These are phyloP conservation scores for Athelia psychrophila DNA, from an alignment of 1,284 basidiomycete species.

Conservation along the genomic window DNA sequence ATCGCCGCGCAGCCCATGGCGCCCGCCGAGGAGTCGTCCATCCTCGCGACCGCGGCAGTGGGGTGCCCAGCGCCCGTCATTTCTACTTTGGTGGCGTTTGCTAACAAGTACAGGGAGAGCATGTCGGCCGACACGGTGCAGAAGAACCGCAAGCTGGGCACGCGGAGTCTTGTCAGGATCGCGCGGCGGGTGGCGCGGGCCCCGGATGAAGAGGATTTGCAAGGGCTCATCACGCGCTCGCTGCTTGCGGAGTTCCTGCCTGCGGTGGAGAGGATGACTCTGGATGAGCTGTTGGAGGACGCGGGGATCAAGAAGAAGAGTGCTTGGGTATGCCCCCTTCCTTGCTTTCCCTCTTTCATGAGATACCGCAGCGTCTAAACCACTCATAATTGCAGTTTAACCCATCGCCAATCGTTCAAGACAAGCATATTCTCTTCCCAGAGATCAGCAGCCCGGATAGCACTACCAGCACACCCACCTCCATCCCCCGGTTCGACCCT, in stretches of 20 bases:
- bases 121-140: slow-evolving; percentile 52
- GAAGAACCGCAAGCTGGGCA: slow-evolving; percentile 62
- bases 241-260: slow-evolving; percentile 63
- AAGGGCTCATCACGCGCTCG: slow-evolving; percentile 43
- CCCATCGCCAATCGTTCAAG: slow-evolving; percentile 39
- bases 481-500: slow-evolving; percentile 47
- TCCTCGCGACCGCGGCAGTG: slow-evolving; percentile 36
- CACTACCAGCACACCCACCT: slow-evolving; percentile 27
- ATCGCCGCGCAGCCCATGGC: slow-evolving; percentile 59
- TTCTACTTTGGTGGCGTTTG: slow-evolving; percentile 42
- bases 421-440: slow-evolving; percentile 43
- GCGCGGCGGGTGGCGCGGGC: slow-evolving; percentile 44
- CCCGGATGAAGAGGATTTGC: slow-evolving; percentile 42
- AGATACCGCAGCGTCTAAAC: neutral
- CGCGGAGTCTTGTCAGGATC: slow-evolving; percentile 55
- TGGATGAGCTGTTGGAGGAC: slow-evolving; percentile 51
- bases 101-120: slow-evolving; percentile 52
- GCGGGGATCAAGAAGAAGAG: slow-evolving; percentile 41
- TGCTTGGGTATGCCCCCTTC: slow-evolving; percentile 38
- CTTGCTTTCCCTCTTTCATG: too few relatives aligned
- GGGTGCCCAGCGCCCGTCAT: slow-evolving; percentile 35
- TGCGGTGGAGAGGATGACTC: slow-evolving; percentile 50
- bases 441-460: slow-evolving; percentile 30
- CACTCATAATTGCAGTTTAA: slow-evolving; percentile 37
- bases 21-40: slow-evolving; percentile 39